A percentile compares a stretch with the other conserved stretches of the same genome.
Conservation (phyloP, 176 grass and related monocot genomes). For the Luzula sylvatica region DNA sequence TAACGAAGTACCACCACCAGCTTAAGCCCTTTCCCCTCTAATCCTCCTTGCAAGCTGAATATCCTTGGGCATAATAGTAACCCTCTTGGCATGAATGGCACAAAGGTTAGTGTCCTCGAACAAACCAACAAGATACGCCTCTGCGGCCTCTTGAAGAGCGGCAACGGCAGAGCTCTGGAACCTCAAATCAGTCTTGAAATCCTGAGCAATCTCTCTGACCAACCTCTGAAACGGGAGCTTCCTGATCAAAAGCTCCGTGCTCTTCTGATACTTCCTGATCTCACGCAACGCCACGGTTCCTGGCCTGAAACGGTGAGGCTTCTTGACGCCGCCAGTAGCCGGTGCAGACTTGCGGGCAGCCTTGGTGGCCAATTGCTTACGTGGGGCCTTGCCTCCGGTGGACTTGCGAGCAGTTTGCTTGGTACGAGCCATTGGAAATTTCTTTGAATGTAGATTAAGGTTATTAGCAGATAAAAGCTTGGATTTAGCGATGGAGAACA, state of each 20-base stretch:
- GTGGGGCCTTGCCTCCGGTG: constrained; percentile 19
- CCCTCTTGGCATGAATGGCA: constrained; percentile 25
- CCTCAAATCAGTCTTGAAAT: constrained; percentile 22
- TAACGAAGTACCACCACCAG: neutral
- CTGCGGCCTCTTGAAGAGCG: constrained; percentile 19
- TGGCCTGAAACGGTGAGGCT: constrained; percentile 21
- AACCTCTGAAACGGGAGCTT: constrained; percentile 21
- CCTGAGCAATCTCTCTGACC: constrained; percentile 17
- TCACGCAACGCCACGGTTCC: constrained; percentile 20
- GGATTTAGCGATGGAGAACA: neutral
- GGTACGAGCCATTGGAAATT: constrained; percentile 24
- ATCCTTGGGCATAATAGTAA: constrained; percentile 29
- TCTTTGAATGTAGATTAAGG: too few species aligned
- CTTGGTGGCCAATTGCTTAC: constrained; percentile 26
- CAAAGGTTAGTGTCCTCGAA: constrained; percentile 28
- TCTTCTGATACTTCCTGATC: constrained; percentile 27
- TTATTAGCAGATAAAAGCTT: too few species aligned
- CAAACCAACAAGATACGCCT: constrained; percentile 21
- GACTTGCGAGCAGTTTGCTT: constrained; percentile 23
- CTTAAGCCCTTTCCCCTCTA: neutral
- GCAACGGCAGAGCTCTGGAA: constrained; percentile 27
- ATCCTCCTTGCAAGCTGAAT: constrained; percentile 20
- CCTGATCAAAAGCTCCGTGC: constrained; percentile 20
- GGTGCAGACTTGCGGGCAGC: constrained; percentile 20
- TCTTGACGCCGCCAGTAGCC: constrained; percentile 23